These are phyloP conservation scores for Stylonectria norvegica DNA, from an alignment of 2,329 filamentous ascomycete species.

Conservation along the genomic window DNA sequence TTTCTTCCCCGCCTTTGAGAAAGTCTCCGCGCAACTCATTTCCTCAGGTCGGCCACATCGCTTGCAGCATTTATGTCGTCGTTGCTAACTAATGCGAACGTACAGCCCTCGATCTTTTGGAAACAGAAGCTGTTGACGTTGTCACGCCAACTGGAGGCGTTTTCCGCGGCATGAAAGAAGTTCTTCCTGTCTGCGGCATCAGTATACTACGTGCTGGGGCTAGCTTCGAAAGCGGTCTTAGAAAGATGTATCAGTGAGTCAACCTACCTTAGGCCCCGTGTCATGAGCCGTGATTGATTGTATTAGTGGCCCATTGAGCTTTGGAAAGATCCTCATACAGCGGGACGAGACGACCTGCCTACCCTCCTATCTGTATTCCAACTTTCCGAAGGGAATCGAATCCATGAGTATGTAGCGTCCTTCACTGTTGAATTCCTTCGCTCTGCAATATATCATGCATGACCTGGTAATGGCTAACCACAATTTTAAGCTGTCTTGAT, in stretches of 20 bases:
- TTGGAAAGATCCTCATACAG: constrained; percentile 33
- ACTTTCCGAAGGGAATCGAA: constrained; percentile 25
- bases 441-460: no score
- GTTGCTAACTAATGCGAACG: neutral
- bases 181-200: constrained; percentile 27
- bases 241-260: constrained; percentile 26
- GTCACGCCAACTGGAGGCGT: constrained; percentile 11
- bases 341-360: constrained; percentile 30
- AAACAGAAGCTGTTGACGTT: constrained; percentile 6
- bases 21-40: neutral
- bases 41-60: neutral
- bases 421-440: neutral
- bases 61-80: neutral
- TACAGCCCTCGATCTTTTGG: constrained; percentile 11
- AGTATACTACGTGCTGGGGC: constrained; percentile 33
- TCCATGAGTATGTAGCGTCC: constrained; percentile 5
- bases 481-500: constrained; percentile 18
- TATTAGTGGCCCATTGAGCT: constrained; percentile 26
- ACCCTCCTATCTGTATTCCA: constrained; percentile 29
- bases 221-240: constrained; percentile 30
- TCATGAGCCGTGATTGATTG: no score
- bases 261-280: no score
- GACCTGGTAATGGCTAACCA: no score
- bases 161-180: constrained; percentile 9
- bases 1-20: neutral